phyloP scores from a whole-genome alignment of 768 basidiomycete species.

The Plicaturopsis crispa region DNA sequence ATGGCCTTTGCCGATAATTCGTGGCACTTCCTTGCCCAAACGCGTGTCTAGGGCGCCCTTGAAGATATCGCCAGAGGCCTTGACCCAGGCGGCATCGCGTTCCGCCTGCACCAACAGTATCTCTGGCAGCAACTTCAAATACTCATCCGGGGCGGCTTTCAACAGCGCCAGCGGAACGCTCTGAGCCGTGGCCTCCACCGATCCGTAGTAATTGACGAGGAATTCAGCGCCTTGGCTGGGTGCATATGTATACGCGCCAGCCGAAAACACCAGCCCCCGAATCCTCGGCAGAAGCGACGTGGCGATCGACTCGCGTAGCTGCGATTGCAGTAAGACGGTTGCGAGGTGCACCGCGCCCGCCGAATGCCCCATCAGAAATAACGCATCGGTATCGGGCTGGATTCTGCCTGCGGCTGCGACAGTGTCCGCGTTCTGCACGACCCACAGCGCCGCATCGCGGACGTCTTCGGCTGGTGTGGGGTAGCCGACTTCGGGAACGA shows the following conservation, averaged over 20 bases:
- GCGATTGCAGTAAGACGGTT: too few relatives aligned
- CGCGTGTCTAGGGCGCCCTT: conserved; percentile 27
- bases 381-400: conserved; percentile 28
- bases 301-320: too few relatives aligned
- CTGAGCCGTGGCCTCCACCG: conserved; percentile 25
- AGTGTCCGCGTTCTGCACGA: conserved; percentile 31
- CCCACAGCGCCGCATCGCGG: conserved; percentile 52
- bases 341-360: too few relatives aligned
- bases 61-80: conserved; percentile 28
- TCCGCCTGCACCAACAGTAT: conserved; percentile 44
- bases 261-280: too few relatives aligned
- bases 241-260: too few relatives aligned
- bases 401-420: conserved; percentile 11
- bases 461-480: conserved; percentile 51
- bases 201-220: conserved; percentile 31
- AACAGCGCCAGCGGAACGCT: conserved; percentile 36
- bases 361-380: conserved; percentile 55
- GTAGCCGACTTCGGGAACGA: conserved; percentile 49
- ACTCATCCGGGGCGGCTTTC: conserved; percentile 23
- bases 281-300: too few relatives aligned
- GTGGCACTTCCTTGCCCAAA: conserved; percentile 22
- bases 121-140: conserved; percentile 33
- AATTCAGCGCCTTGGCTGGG: too few relatives aligned
- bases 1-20: conserved; percentile 39
- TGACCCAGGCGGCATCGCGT: conserved; percentile 42